phyloP scores from a whole-genome alignment of 805 yeast species.

The Wickerhamiella parazyma region DNA sequence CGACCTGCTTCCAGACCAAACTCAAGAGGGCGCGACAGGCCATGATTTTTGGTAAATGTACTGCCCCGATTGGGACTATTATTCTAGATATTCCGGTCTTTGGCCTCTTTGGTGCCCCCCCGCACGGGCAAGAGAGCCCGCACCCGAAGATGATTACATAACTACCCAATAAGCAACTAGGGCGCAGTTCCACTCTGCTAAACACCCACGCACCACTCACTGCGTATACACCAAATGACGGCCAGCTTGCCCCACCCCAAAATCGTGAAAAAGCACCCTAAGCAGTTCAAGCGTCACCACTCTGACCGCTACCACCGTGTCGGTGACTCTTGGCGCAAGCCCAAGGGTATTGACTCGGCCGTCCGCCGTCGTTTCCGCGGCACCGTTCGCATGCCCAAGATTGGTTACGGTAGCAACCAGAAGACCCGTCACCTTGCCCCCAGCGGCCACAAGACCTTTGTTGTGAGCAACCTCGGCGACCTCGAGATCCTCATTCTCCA shows the following conservation, averaged over 20 bases:
- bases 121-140: no score
- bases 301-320: constrained; percentile 99
- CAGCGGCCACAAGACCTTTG: constrained; percentile 95
- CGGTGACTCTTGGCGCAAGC: constrained; percentile 99
- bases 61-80: no score
- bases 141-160: no score
- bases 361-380: constrained; percentile 99
- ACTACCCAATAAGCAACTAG: neutral
- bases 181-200: neutral
- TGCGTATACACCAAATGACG: constrained; percentile 47
- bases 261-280: constrained; percentile 98
- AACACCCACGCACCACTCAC: constrained; percentile 1
- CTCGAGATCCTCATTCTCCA: constrained; percentile 92
- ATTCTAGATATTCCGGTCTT: no score
- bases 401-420: constrained; percentile 99
- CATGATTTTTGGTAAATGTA: no score
- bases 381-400: constrained; percentile 96
- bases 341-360: constrained; percentile 99
- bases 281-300: constrained; percentile 99
- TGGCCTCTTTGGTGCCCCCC: no score
- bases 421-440: constrained; percentile 92
- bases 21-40: no score
- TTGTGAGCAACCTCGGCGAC: constrained; percentile 84
- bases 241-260: constrained; percentile 96
- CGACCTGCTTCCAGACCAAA: no score